Conservation (phyloP, 2,329 filamentous ascomycete species). For the Xylariaceae sp. region DNA sequence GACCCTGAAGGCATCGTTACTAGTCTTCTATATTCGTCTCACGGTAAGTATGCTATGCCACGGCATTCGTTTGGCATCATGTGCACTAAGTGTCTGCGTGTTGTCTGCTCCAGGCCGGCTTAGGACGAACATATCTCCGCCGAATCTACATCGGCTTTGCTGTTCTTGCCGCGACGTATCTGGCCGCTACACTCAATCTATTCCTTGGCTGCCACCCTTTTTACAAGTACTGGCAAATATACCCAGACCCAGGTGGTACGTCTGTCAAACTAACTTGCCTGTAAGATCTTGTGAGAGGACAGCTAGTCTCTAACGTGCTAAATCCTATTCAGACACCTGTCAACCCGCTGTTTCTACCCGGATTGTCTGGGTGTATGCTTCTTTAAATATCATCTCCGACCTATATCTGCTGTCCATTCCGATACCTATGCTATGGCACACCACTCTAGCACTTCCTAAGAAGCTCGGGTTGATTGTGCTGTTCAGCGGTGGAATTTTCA, state of each 20-base stretch:
- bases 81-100: not conserved
- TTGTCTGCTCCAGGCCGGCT: slow-evolving; percentile 32
- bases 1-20: slow-evolving; percentile 50
- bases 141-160: slow-evolving; percentile 45
- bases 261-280: slow-evolving; percentile 13
- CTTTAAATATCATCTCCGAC: slow-evolving; percentile 52
- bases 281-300: not conserved
- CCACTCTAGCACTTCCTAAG: slow-evolving; percentile 34
- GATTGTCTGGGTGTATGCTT: slow-evolving; percentile 45
- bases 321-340: slow-evolving; percentile 36
- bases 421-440: slow-evolving; percentile 46
- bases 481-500: slow-evolving; percentile 38
- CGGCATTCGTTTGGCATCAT: not conserved
- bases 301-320: slow-evolving; percentile 5
- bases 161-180: slow-evolving; percentile 42
- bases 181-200: slow-evolving; percentile 44
- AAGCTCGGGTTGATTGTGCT: slow-evolving; percentile 36
- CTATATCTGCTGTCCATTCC: slow-evolving; percentile 56
- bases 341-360: slow-evolving; percentile 45
- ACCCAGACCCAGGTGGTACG: slow-evolving; percentile 49
- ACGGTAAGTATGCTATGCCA: slow-evolving; percentile 31
- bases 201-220: slow-evolving; percentile 46
- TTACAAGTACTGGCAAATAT: slow-evolving; percentile 50
- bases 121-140: slow-evolving; percentile 37
- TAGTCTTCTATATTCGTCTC: slow-evolving; percentile 50